Percentiles rank a stretch among this genome's conserved stretches.
phyloP scores from a whole-genome alignment of 257 asterid species.

The Cinchona pubescens region DNA sequence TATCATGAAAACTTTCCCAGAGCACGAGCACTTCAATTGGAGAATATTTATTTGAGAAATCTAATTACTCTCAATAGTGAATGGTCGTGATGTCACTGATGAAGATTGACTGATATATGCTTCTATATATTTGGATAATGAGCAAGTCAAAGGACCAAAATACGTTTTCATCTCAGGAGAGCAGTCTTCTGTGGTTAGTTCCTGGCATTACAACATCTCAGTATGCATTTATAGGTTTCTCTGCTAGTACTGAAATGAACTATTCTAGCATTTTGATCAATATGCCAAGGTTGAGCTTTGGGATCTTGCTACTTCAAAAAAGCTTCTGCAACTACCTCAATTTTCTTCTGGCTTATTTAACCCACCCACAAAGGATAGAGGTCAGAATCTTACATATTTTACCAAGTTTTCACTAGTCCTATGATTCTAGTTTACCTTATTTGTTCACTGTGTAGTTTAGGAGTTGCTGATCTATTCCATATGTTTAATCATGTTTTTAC shows the following conservation, averaged over 20 bases:
- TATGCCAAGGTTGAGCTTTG: constrained; percentile 62
- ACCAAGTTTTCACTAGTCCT: not conserved
- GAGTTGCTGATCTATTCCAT: not conserved
- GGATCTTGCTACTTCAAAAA: constrained; percentile 62
- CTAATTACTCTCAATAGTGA: not conserved
- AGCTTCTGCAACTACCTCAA: constrained; percentile 47
- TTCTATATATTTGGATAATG: constrained; percentile 20
- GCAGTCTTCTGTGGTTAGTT: constrained; percentile 56
- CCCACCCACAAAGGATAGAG: constrained; percentile 50
- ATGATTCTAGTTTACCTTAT: not conserved
- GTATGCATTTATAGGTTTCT: constrained; percentile 10
- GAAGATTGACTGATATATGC: not conserved
- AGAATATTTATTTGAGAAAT: not conserved
- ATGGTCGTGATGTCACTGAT: not conserved
- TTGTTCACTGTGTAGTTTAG: not conserved
- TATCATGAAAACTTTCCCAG: not conserved
- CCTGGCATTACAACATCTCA: constrained; percentile 1
- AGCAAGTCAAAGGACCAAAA: constrained; percentile 32
- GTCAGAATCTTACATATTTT: constrained; percentile 15
- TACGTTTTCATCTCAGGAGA: constrained; percentile 72
- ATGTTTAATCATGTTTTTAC: not conserved
- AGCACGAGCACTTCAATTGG: not conserved
- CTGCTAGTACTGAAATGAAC: constrained; percentile 4
- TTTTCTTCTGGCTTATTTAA: constrained; percentile 28
- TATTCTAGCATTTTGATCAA: not conserved